Evolutionary conservation across 108 stramenopile genomes (phyloP), one percentile per base, ranked within the genome.

Genomic region (Hondaea fermentalgiana): DNA sequence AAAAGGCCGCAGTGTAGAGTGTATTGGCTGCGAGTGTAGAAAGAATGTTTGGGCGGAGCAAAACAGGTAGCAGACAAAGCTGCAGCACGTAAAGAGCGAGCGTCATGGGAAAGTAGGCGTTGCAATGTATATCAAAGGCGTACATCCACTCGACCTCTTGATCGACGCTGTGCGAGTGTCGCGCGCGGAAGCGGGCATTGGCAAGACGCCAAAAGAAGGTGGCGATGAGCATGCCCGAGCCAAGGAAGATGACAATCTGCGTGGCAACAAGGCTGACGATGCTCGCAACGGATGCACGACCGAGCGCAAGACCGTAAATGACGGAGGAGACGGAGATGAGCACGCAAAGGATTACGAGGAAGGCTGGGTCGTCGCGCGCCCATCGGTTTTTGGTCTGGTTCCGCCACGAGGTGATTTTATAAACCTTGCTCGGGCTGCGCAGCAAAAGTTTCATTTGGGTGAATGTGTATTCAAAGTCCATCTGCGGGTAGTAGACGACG

Each of bases 281-380:
- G 51, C 89, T 72, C 89, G 88, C 88, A 57, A 94, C 72, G 64
- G 91, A 90, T 45, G 69, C 44, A 16, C 53, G 93, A 91, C 96
- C 94, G 25, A 96, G 87, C 17, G 95, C 87, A 42, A 96, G 60
- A 23, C 96, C 97, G 60, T 92, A 92, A 43, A 92, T 96, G 44
- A 94, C 60, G 72, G 92, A 93, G 87, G 92, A 35, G 17, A 97
- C 95, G n/a, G 93, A 72, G 29, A 98, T 88, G 88, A 98, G 96
- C 12, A 95, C 44, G 44, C 93, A 72, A 88, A 97, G 96, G 16
- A 98, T 88, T 59, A 97, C 96, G 42, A 95, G 95, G 94, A 99
- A 98, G 51, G 97, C 98, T 25, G 98, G 98, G 88, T 99, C 98
- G 88, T 99, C 98, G 17, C 98, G 91, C 28, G 98, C 98, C 98